phyloP scores from a whole-genome alignment of 495 filamentous ascomycete species.

The Hyphodiscus hymeniophilus region DNA sequence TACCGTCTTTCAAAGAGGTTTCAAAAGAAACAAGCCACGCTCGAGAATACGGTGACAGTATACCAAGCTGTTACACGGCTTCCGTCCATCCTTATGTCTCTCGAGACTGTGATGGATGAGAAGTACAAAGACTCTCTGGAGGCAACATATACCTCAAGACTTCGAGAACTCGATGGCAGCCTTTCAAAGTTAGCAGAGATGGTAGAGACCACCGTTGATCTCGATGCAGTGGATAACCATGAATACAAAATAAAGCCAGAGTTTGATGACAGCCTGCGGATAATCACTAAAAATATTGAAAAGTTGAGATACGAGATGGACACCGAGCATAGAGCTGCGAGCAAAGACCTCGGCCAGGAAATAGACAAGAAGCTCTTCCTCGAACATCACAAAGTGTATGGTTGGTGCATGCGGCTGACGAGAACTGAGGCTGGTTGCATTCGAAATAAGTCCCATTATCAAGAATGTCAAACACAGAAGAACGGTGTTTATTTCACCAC shows the following conservation, averaged over 20 bases:
- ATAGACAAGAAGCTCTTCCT: constrained; percentile 97
- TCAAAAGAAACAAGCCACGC: constrained; percentile 77
- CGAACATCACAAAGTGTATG: constrained; percentile 91
- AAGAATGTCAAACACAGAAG: constrained; percentile 97
- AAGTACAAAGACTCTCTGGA: constrained; percentile 83
- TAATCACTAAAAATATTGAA: constrained; percentile 86
- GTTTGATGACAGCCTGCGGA: constrained; percentile 82
- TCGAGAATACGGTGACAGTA: constrained; percentile 91
- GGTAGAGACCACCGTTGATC: constrained; percentile 97
- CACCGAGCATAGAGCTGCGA: constrained; percentile 66
- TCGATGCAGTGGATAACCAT: constrained; percentile 91
- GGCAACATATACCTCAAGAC: constrained; percentile 76
- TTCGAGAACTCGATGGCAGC: constrained; percentile 65
- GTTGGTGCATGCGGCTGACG: constrained; percentile 94
- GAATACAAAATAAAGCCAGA: constrained; percentile 99
- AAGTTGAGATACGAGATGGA: constrained; percentile 78
- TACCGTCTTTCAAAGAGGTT: constrained; percentile 93
- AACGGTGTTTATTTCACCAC: constrained; percentile 99
- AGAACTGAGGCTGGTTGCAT: constrained; percentile 88
- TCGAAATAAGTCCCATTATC: constrained; percentile 79
- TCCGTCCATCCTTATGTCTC: constrained; percentile 78
- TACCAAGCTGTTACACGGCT: constrained; percentile 92
- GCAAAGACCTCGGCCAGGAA: constrained; percentile 82
- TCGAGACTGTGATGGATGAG: constrained; percentile 95
- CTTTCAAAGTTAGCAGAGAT: constrained; percentile 88